Percentiles rank a stretch among this genome's conserved stretches.
phyloP scores from a whole-genome alignment of 2,329 filamentous ascomycete species.

The Aspergillus neotritici region DNA sequence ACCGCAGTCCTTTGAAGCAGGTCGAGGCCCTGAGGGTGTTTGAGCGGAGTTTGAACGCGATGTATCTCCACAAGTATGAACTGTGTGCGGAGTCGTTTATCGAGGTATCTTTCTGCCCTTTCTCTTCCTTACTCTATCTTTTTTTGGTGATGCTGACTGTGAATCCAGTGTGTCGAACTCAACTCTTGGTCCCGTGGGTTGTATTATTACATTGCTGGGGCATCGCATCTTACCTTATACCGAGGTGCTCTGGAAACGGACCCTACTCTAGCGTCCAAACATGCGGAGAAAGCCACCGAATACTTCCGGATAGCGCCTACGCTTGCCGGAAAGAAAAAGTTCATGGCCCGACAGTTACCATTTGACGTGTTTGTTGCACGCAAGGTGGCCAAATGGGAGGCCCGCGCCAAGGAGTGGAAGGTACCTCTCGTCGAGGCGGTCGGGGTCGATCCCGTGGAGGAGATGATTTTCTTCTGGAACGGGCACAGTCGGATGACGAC shows the following conservation, averaged over 20 bases:
- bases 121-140: slow-evolving; percentile 3
- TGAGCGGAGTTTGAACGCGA: slow-evolving; percentile 69
- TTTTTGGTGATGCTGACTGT: slow-evolving; percentile 1
- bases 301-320: slow-evolving; percentile 66
- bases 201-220: slow-evolving; percentile 83
- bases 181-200: slow-evolving; percentile 88
- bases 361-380: slow-evolving; percentile 81
- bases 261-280: slow-evolving; percentile 45
- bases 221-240: slow-evolving; percentile 75
- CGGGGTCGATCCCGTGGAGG: slow-evolving; percentile 72
- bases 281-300: slow-evolving; percentile 62
- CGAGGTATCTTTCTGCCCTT: slow-evolving; percentile 36
- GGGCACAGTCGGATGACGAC: slow-evolving; percentile 74
- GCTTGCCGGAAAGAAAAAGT: slow-evolving; percentile 75
- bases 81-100: slow-evolving; percentile 70
- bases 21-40: slow-evolving; percentile 80
- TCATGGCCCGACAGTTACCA: slow-evolving; percentile 83
- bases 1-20: slow-evolving; percentile 73
- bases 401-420: slow-evolving; percentile 61
- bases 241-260: slow-evolving; percentile 41
- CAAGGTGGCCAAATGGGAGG: slow-evolving; percentile 85
- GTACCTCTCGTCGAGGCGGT: slow-evolving; percentile 72
- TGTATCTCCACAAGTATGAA: slow-evolving; percentile 73
- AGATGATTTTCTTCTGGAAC: slow-evolving; percentile 94
- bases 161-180: slow-evolving; percentile 59